Evolutionary conservation across 2,329 filamentous ascomycete genomes (phyloP).

Genomic region (Claviceps cyperi): DNA sequence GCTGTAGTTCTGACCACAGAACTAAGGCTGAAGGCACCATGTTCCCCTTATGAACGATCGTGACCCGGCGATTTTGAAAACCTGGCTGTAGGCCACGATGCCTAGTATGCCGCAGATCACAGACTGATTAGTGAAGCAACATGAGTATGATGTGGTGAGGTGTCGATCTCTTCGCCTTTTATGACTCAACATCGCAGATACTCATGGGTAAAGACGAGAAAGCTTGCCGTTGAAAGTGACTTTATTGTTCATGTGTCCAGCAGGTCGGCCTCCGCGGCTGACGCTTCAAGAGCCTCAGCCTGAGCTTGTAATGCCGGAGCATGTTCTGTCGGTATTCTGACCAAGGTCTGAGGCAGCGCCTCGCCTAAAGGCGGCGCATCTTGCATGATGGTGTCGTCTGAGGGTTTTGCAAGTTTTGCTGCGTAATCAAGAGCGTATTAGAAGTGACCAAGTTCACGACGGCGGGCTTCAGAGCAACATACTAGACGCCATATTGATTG

Average conservation of each 20-base stretch:
- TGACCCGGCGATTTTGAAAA: background rate
- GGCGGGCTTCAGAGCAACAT: slow-evolving; percentile 16
- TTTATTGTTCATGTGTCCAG: slow-evolving; percentile 2
- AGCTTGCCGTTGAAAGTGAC: background rate
- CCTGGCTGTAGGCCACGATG: background rate
- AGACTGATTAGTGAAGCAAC: background rate
- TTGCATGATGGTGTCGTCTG: slow-evolving; percentile 20
- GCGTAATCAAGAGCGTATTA: slow-evolving; percentile 7
- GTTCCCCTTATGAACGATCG: background rate
- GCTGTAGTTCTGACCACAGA: background rate
- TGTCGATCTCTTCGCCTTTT: background rate
- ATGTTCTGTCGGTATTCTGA: slow-evolving; percentile 73
- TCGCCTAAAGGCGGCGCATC: slow-evolving; percentile 23
- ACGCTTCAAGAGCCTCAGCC: slow-evolving; percentile 34
- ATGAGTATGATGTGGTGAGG: background rate
- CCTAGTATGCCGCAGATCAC: background rate
- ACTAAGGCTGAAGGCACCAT: background rate
- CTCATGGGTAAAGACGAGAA: background rate
- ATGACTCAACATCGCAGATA: background rate
- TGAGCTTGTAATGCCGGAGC: slow-evolving; percentile 49
- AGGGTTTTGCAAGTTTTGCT: slow-evolving; percentile 58
- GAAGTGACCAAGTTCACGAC: background rate
- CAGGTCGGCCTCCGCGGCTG: slow-evolving; percentile 24
- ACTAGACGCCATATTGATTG: slow-evolving; percentile 80
- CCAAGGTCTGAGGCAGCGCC: slow-evolving; percentile 65